phyloP scores from a whole-genome alignment of 371 early-diverging fungal species.

The Mucor indicus region DNA sequence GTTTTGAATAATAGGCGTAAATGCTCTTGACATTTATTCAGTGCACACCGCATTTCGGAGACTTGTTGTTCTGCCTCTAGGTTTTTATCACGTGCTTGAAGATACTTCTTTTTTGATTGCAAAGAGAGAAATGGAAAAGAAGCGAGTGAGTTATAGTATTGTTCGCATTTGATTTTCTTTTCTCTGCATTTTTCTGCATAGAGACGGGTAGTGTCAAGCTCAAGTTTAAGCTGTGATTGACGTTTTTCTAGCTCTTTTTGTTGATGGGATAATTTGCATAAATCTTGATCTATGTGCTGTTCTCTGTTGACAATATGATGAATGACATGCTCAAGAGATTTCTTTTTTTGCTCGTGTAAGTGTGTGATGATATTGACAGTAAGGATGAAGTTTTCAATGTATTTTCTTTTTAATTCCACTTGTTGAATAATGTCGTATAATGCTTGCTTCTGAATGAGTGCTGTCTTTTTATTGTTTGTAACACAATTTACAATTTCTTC shows the following conservation, averaged over 20 bases:
- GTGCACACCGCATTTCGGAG: slow-evolving; percentile 24
- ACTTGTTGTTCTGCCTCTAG: slow-evolving; percentile 34
- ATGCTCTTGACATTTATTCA: slow-evolving; percentile 22
- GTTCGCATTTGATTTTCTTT: slow-evolving; percentile 24
- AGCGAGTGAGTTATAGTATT: slow-evolving; percentile 23
- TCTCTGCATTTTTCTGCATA: slow-evolving; percentile 21
- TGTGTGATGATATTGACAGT: slow-evolving; percentile 5
- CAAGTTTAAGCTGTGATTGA: slow-evolving; percentile 13
- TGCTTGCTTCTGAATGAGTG: neutral
- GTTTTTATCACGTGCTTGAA: slow-evolving; percentile 36
- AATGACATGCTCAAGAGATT: slow-evolving; percentile 1
- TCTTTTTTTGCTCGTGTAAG: neutral
- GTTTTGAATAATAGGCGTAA: slow-evolving; percentile 13
- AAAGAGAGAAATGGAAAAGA: slow-evolving; percentile 27
- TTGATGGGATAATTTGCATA: slow-evolving; percentile 10
- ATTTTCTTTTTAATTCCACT: slow-evolving; percentile 1
- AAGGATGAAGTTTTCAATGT: slow-evolving; percentile 1
- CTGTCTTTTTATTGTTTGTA: neutral
- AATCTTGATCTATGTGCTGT: slow-evolving; percentile 9
- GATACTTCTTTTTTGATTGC: slow-evolving; percentile 30
- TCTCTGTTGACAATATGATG: slow-evolving; percentile 8
- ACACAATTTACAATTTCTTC: slow-evolving; percentile 8
- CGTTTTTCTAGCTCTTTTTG: slow-evolving; percentile 13
- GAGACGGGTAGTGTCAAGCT: slow-evolving; percentile 1
- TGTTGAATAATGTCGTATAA: slow-evolving; percentile 5